phyloP scores from a whole-genome alignment of 2,329 filamentous ascomycete genomes.

The Botrytis hyacinthi region DNA sequence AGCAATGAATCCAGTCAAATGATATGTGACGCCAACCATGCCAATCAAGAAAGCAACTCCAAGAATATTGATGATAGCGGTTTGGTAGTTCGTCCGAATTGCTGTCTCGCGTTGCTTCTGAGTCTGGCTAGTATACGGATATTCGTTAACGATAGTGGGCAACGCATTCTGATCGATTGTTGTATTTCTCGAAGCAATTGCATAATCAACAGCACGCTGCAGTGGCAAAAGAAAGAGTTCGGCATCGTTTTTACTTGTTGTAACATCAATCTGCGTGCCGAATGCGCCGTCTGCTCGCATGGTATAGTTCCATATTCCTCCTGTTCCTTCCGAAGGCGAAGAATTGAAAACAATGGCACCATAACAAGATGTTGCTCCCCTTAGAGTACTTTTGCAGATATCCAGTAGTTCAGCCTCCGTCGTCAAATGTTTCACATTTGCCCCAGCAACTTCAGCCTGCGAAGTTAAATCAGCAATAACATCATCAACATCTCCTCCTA shows the following conservation, averaged over 20 bases:
- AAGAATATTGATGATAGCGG: constrained; percentile 70
- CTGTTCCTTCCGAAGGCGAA: constrained; percentile 68
- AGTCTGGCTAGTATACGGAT: constrained; percentile 72
- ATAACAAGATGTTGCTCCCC: constrained; percentile 70
- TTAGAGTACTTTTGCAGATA: constrained; percentile 61
- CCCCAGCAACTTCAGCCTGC: constrained; percentile 55
- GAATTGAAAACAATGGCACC: constrained; percentile 72
- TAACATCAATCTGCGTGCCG: constrained; percentile 61
- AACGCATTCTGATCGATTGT: constrained; percentile 43
- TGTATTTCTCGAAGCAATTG: constrained; percentile 60
- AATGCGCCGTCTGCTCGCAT: constrained; percentile 73
- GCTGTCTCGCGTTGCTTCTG: constrained; percentile 61
- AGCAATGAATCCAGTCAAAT: constrained; percentile 81
- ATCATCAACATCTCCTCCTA: constrained; percentile 66
- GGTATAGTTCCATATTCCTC: constrained; percentile 80
- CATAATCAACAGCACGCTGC: constrained; percentile 72
- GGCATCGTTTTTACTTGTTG: constrained; percentile 66
- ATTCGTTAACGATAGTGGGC: constrained; percentile 57
- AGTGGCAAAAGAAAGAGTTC: constrained; percentile 77
- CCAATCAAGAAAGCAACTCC: constrained; percentile 77
- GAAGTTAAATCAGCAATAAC: constrained; percentile 64
- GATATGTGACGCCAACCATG: constrained; percentile 79
- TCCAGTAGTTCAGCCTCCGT: constrained; percentile 57
- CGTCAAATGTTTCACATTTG: constrained; percentile 53
- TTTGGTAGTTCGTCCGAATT: constrained; percentile 70